Evolutionary conservation across 768 basidiomycete species (phyloP).

Genomic region (Podaxis sp.): DNA sequence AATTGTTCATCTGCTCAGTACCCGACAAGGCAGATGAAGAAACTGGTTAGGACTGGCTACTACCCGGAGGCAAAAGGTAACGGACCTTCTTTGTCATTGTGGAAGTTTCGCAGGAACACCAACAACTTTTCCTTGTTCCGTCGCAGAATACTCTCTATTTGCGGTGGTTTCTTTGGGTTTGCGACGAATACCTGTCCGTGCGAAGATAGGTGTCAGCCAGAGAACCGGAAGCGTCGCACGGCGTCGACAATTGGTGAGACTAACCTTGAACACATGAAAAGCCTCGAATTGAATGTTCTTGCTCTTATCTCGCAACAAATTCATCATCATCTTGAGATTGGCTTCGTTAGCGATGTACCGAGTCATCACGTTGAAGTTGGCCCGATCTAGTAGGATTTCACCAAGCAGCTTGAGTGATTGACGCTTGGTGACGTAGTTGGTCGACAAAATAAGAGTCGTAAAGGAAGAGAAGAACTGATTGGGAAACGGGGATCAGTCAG

Average conservation of each 20-base stretch:
- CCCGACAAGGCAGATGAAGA: not conserved
- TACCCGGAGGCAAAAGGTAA: constrained; percentile 13
- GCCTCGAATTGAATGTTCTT: constrained; percentile 99
- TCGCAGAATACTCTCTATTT: constrained; percentile 86
- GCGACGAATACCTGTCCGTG: constrained; percentile 85
- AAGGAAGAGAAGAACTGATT: constrained; percentile 92
- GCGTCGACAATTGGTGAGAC: constrained; percentile 15
- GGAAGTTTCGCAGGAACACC: constrained; percentile 86
- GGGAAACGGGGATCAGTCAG: constrained; percentile 8
- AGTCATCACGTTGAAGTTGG: constrained; percentile 99
- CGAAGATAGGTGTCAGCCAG: not conserved
- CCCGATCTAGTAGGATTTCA: constrained; percentile 95
- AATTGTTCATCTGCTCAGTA: constrained; percentile 81
- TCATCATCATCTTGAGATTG: constrained; percentile 99
- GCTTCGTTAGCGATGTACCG: constrained; percentile 92
- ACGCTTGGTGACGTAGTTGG: constrained; percentile 99
- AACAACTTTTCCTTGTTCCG: constrained; percentile 94
- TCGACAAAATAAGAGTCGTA: constrained; percentile 86
- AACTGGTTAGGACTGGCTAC: not conserved
- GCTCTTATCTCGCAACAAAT: constrained; percentile 94
- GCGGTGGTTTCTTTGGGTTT: constrained; percentile 97
- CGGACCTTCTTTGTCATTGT: constrained; percentile 95
- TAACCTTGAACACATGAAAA: constrained; percentile 99
- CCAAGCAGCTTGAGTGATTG: constrained; percentile 97
- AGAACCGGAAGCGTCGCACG: not conserved